A percentile compares a stretch with the other conserved stretches of the same genome.
Evolutionary conservation across 345 rosid species (phyloP).

Genomic region (Gossypium stocksii): DNA sequence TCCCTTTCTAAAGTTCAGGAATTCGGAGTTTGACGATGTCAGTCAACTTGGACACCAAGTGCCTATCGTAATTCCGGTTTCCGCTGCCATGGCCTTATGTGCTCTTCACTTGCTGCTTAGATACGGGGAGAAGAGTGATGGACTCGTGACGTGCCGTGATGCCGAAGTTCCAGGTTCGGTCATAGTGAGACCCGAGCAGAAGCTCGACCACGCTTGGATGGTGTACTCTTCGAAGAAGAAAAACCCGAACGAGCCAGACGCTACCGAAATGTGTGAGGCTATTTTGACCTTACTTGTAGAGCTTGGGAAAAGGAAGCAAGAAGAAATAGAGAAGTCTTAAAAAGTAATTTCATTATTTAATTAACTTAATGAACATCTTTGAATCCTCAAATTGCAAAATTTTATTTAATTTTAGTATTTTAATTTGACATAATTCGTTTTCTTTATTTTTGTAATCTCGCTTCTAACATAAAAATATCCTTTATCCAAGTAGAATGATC

Average conservation of each 20-base stretch:
- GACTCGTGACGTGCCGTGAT: constrained; percentile 57
- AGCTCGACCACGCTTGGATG: constrained; percentile 69
- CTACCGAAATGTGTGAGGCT: constrained; percentile 64
- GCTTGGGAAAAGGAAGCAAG: constrained; percentile 24
- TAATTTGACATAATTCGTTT: too few species aligned
- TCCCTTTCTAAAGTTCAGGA: constrained; percentile 33
- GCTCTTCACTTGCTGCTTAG: constrained; percentile 64
- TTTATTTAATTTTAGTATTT: too few species aligned
- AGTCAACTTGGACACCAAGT: constrained; percentile 39
- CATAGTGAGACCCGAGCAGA: constrained; percentile 44
- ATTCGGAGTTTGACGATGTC: constrained; percentile 21
- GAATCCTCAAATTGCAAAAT: too few species aligned
- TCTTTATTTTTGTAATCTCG: too few species aligned
- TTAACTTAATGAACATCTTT: too few species aligned
- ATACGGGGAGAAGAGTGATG: constrained; percentile 69
- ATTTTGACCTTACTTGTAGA: constrained; percentile 54
- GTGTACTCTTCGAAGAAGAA: constrained; percentile 47
- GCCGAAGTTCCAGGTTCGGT: constrained; percentile 69
- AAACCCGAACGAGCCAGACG: constrained; percentile 42
- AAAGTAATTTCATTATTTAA: too few species aligned
- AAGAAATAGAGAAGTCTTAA: too few species aligned
- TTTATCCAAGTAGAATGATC: too few species aligned
- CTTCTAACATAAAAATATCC: too few species aligned
- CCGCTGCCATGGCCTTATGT: constrained; percentile 55
- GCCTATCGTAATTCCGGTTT: constrained; percentile 51